Evolutionary conservation across 257 asterid genomes (phyloP), one percentile per base, ranked within the genome.

Genomic region (Asclepias syriaca): DNA sequence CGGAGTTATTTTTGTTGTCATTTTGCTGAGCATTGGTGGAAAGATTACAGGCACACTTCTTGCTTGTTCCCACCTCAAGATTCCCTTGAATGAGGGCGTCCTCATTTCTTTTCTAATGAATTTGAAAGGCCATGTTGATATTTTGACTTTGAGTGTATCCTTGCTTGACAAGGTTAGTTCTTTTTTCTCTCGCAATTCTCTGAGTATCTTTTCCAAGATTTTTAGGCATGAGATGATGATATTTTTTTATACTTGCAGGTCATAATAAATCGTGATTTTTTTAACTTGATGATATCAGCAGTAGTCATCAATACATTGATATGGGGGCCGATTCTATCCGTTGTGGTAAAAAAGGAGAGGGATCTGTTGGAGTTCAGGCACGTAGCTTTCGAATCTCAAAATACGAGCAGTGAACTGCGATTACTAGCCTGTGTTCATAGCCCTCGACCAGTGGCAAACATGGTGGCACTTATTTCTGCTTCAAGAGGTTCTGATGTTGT

Each of bases 121-220:
- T 85, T 82, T 95, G 87, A 95, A 95, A 75, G 98, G 98, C 32
- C 98, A 92, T 64, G 96, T 92, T 19, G 99, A 95, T 78, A 79
- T 92, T 81, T 83, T 92, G 55, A 85, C 98, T 14, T 78, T 95
- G 37, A 86, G 96, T 8, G 43, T 84, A 12, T 89, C 90, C 65
- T 67, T 84, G 24, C 86, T 89, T 69, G 84, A 80, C 50, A 78
- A 81, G 18, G 99, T 95, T 79, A 86, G 97, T 74, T 63, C 45
- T 51, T 24, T 54, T 54, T 19, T 34, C 3, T 34, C 37, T 34
- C 3, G 37, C 37, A 2, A 34, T 34, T 34, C 37, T 34, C n/a
- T 34, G 37, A 34, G 37, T 34, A 2, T 34, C 39, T 34, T 34
- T 34, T 34, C 39, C 39, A 34, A 34, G 37, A 4, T 34, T 34